Conservation (phyloP, 2,329 filamentous ascomycete genomes). For the Cladosporium colombiae region DNA sequence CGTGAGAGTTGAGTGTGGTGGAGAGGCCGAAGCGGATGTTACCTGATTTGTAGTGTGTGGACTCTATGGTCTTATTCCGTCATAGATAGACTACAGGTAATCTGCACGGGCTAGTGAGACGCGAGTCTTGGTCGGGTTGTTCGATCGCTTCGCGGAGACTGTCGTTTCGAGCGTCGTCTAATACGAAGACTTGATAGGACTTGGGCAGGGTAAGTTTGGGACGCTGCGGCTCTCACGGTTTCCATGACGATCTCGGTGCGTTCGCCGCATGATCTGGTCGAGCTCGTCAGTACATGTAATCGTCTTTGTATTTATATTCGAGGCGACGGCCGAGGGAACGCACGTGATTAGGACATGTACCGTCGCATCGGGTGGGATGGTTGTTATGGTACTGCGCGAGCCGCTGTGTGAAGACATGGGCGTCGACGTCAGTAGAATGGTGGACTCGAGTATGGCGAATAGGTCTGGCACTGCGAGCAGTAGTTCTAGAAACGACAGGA, state of each 20-base stretch:
- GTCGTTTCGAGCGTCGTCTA: constrained; percentile 19
- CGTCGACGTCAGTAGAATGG: background rate
- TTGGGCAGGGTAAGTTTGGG: constrained; percentile 19
- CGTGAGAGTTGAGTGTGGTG: background rate
- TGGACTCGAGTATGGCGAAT: background rate
- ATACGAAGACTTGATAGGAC: constrained; percentile 21
- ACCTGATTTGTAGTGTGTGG: constrained; percentile 22
- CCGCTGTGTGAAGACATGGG: background rate
- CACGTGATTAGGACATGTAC: background rate
- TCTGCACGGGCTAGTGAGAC: background rate
- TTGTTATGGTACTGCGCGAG: background rate
- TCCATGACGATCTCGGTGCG: constrained; percentile 20
- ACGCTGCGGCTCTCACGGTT: constrained; percentile 21
- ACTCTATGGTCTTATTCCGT: constrained; percentile 10
- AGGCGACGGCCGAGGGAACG: background rate
- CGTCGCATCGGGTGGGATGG: background rate
- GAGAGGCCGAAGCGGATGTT: constrained; percentile 22
- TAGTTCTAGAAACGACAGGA: background rate
- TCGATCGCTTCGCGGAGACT: constrained; percentile 12
- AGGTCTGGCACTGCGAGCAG: background rate
- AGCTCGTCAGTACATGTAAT: background rate
- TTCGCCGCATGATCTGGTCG: constrained; percentile 21
- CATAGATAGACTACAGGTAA: constrained; percentile 16
- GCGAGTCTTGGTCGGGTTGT: background rate
- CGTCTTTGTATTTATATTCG: background rate